Base-by-base conservation (phyloP, 164 flowering plant genomes). In the Litsea cubeba region DNA sequence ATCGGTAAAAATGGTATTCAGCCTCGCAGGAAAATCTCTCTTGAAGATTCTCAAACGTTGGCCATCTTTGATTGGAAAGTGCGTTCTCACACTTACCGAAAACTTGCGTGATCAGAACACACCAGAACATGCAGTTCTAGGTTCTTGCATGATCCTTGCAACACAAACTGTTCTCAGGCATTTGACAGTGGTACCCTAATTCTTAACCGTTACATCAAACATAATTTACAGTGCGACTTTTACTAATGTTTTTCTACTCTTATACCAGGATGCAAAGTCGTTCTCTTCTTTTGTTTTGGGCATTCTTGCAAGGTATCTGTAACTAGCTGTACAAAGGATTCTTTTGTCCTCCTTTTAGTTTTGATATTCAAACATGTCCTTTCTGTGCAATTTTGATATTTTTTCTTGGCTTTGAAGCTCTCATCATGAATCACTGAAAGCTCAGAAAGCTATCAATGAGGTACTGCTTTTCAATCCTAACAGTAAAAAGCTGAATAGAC, bases 371-470 rank as follows among this genome's bases (percentile, higher is more conserved):
- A 50, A 23, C 50, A 18, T 73, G 30, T 26, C 2, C 40, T 17
- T 68, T 50, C 60, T 70, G 60, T 4, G 50, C 71, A 15, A 28
- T 7, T 70, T 76, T 50, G 66, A 72, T 51, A 30, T 26, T 74
- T 69, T 72, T 22, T 50, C 35, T 79, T 65, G 50, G 64, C 46
- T 54, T 78, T 87, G 82, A 79, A 95, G 99, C 80, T 93, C 97
- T 26, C 98, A 91, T 83, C 96, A 95, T 77, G 99, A 92, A 85
- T 85, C 99, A 35, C 81, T 89, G 80, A 93, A 93, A 86, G 82
- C 94, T 72, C 99, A 95, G 82, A 95, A 95, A 83, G 97, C 97
- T 72, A 95, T 95, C 76, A 91, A 79, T 77, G 99, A 92, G 95
- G 99, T 92, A 86, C 76, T 65, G 30, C 73, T 3, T 72, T 20